Conservation (phyloP, 1,284 basidiomycete species). For the Calocybe gambosa region DNA sequence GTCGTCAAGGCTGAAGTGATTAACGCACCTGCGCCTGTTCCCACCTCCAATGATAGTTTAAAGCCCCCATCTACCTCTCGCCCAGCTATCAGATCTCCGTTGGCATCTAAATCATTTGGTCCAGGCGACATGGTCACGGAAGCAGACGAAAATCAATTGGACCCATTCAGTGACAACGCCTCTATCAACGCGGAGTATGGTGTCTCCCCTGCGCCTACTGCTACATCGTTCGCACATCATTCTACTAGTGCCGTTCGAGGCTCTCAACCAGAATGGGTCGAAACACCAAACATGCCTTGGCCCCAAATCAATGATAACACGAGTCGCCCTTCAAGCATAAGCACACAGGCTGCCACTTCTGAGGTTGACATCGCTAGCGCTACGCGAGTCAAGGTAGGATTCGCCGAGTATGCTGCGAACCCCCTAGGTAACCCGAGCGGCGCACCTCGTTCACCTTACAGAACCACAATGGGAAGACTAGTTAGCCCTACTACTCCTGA, state of each 20-base stretch:
- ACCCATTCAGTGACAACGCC: conserved; percentile 65
- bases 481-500: conserved; percentile 39
- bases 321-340: conserved; percentile 54
- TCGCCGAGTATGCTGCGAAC: conserved; percentile 23
- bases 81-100: conserved; percentile 51
- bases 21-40: conserved; percentile 43
- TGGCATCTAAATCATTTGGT: conserved; percentile 68
- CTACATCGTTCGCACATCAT: conserved; percentile 36
- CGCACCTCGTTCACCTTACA: conserved; percentile 40
- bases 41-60: conserved; percentile 30
- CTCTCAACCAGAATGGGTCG: conserved; percentile 30
- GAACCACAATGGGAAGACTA: conserved; percentile 57
- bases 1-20: conserved; percentile 75
- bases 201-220: conserved; percentile 34
- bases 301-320: conserved; percentile 26
- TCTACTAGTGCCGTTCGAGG: conserved; percentile 21
- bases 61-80: conserved; percentile 36
- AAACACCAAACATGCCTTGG: conserved; percentile 37
- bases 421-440: conserved; percentile 25
- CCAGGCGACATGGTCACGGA: conserved; percentile 58
- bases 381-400: conserved; percentile 56
- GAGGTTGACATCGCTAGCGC: conserved; percentile 58
- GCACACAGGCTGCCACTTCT: conserved; percentile 52
- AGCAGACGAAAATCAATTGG: conserved; percentile 36
- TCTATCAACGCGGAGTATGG: conserved; percentile 32